Percentiles rank a stretch among this genome's conserved stretches.
These are phyloP conservation scores for Cinchona pubescens DNA, from an alignment of 257 asterid species.

Conservation along the genomic window DNA sequence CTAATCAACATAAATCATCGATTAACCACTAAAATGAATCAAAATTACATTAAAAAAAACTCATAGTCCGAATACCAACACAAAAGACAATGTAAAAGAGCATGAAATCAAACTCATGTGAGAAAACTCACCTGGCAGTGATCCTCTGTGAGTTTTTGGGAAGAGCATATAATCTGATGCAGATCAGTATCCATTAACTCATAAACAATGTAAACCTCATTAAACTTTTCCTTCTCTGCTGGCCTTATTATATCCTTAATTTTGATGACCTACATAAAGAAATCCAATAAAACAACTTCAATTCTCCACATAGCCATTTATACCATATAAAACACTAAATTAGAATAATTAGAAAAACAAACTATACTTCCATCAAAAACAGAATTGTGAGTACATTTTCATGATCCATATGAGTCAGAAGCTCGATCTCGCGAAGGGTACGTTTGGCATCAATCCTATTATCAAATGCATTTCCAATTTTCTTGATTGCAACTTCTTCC, in stretches of 20 bases:
- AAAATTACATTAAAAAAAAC: too few relatives aligned
- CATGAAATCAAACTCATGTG: too few relatives aligned
- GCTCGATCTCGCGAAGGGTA: constrained; percentile 85
- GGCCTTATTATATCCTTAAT: constrained; percentile 77
- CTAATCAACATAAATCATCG: neutral
- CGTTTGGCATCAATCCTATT: constrained; percentile 81
- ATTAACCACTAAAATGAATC: too few relatives aligned
- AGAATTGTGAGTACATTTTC: constrained; percentile 48
- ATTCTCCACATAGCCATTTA: neutral
- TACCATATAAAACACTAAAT: too few relatives aligned
- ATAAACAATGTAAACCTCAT: constrained; percentile 74
- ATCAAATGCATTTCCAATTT: constrained; percentile 83
- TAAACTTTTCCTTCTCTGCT: constrained; percentile 56
- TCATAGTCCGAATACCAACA: too few relatives aligned
- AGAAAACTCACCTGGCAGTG: constrained; percentile 65
- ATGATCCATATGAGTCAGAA: constrained; percentile 89
- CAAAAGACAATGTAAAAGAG: neutral
- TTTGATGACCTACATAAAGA: constrained; percentile 50
- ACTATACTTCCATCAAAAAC: too few relatives aligned
- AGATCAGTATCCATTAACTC: constrained; percentile 92
- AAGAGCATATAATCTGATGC: constrained; percentile 77
- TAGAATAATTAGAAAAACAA: too few relatives aligned
- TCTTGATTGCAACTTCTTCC: constrained; percentile 84
- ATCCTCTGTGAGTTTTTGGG: constrained; percentile 77
- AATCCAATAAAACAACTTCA: neutral